Conservation (phyloP, 2,329 filamentous ascomycete species). For the Diplodia scrobiculata region DNA sequence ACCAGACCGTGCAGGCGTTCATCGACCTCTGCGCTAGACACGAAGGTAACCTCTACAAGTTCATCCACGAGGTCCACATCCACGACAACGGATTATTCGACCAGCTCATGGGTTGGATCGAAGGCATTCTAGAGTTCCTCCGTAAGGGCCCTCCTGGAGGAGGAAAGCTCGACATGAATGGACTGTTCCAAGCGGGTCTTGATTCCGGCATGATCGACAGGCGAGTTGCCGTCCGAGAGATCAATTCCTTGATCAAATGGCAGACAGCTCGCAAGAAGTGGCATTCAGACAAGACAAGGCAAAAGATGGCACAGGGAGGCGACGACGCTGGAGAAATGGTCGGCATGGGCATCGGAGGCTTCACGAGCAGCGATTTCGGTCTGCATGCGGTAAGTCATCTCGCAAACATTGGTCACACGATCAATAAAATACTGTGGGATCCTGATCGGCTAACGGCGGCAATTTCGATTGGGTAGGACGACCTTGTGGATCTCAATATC, state of each 20-base stretch:
- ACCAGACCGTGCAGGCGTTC: conserved; percentile 96
- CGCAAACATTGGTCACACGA: neutral
- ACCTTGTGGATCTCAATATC: conserved; percentile 82
- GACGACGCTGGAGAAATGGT: conserved; percentile 53
- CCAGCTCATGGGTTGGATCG: conserved; percentile 95
- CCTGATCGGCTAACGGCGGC: neutral
- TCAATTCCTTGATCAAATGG: conserved; percentile 85
- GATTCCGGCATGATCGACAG: conserved; percentile 69
- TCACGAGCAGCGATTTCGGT: conserved; percentile 85
- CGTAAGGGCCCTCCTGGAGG: conserved; percentile 76
- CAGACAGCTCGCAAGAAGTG: conserved; percentile 95
- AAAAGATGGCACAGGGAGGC: conserved; percentile 91
- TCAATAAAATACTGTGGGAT: neutral
- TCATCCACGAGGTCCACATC: conserved; percentile 94
- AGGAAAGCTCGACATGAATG: conserved; percentile 91
- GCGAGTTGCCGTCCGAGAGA: conserved; percentile 72
- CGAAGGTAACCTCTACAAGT: conserved; percentile 97
- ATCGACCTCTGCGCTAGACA: conserved; percentile 95
- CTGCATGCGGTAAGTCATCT: conserved; percentile 66
- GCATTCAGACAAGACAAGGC: conserved; percentile 95
- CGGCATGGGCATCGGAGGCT: conserved; percentile 47
- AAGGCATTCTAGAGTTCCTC: conserved; percentile 91
- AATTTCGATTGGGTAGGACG: conserved; percentile 51
- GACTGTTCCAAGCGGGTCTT: conserved; percentile 79
- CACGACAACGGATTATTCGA: conserved; percentile 97